A percentile compares a stretch with the other conserved stretches of the same genome.
These are phyloP conservation scores for Geotrichum cucujoidarum DNA, from an alignment of 1,139 yeast genomes.

Conservation along the genomic window DNA sequence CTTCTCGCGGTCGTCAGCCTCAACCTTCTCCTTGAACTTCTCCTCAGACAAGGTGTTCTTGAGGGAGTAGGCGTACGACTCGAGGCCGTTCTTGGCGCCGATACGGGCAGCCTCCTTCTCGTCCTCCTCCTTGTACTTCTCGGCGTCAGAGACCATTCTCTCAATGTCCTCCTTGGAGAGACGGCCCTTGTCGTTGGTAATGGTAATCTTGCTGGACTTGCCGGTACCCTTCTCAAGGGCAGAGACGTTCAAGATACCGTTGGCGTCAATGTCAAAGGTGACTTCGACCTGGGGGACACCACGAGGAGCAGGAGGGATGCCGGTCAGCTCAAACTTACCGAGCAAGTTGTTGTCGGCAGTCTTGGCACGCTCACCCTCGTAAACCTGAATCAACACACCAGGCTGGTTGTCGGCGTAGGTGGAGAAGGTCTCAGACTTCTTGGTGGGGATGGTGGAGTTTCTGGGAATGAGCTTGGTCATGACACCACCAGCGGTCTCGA, in stretches of 20 bases:
- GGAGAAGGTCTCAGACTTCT: conserved; percentile 86
- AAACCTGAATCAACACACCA: conserved; percentile 87
- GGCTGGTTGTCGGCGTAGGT: conserved; percentile 93
- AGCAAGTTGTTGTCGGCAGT: conserved; percentile 91
- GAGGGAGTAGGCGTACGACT: conserved; percentile 85
- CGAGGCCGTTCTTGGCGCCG: conserved; percentile 80
- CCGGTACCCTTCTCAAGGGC: conserved; percentile 91
- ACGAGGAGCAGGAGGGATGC: conserved; percentile 94
- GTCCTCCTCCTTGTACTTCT: conserved; percentile 78
- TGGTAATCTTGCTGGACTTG: conserved; percentile 73
- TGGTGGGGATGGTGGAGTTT: conserved; percentile 89
- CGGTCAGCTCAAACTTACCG: conserved; percentile 88
- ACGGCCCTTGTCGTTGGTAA: conserved; percentile 94
- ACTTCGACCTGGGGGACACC: conserved; percentile 95
- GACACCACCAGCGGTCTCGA: conserved; percentile 94
- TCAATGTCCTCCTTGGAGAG: conserved; percentile 90
- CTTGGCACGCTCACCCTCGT: conserved; percentile 91
- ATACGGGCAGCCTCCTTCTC: conserved; percentile 77
- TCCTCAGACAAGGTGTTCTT: conserved; percentile 80
- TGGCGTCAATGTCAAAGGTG: conserved; percentile 86
- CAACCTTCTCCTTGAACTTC: conserved; percentile 76
- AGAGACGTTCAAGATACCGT: conserved; percentile 89
- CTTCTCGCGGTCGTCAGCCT: conserved; percentile 70
- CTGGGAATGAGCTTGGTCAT: conserved; percentile 88
- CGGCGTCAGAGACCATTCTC: conserved; percentile 91